Conservation (phyloP, 805 yeast genomes). For the Pichia cephalocereana region DNA sequence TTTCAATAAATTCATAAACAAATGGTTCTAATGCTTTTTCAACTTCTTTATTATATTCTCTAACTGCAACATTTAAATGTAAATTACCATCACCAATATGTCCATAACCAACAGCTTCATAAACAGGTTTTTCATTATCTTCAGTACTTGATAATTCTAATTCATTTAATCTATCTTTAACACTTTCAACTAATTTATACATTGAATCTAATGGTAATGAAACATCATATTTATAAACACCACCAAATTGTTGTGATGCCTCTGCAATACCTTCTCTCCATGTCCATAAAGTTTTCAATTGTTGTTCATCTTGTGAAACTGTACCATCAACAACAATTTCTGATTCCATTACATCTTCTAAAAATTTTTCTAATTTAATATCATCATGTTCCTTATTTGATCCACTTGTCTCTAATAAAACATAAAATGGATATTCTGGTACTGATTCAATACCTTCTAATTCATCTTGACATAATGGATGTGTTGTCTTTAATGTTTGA, state of each 20-base stretch:
- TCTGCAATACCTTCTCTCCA: slow-evolving; percentile 97
- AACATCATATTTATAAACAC: slow-evolving; percentile 95
- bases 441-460: slow-evolving; percentile 36
- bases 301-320: slow-evolving; percentile 92
- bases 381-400: slow-evolving; percentile 90
- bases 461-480: slow-evolving; percentile 59
- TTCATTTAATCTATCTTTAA: slow-evolving; percentile 48
- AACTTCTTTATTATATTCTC: slow-evolving; percentile 69
- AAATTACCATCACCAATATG: slow-evolving; percentile 97
- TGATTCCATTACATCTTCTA: slow-evolving; percentile 77
- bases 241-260: slow-evolving; percentile 77
- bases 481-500: slow-evolving; percentile 46
- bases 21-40: slow-evolving; percentile 86
- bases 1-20: slow-evolving; percentile 82
- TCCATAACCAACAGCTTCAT: slow-evolving; percentile 93
- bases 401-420: slow-evolving; percentile 93
- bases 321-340: slow-evolving; percentile 88
- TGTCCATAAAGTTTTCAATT: slow-evolving; percentile 73
- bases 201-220: slow-evolving; percentile 77
- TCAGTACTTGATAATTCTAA: slow-evolving; percentile 55
- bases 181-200: slow-evolving; percentile 75
- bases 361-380: slow-evolving; percentile 74
- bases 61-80: slow-evolving; percentile 86
- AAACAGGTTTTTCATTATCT: slow-evolving; percentile 61
- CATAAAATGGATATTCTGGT: slow-evolving; percentile 73